Evolutionary conservation across 2,329 filamentous ascomycete species (phyloP).

Genomic region (Gnomoniopsis sp.): DNA sequence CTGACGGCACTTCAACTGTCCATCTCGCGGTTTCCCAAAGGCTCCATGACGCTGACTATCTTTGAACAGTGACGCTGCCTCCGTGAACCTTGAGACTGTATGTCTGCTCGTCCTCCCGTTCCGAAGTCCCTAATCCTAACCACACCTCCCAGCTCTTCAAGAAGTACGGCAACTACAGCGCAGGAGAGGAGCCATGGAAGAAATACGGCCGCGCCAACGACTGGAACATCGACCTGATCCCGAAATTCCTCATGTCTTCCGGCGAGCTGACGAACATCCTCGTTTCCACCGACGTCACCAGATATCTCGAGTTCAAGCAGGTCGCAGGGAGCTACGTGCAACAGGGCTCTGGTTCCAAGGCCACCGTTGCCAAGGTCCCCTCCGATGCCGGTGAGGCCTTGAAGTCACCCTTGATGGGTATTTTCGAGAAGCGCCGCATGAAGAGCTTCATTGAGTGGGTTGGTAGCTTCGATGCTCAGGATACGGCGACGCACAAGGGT

Average conservation of each 20-base stretch:
- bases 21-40: background rate
- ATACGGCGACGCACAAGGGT: constrained; percentile 90
- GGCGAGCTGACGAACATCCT: constrained; percentile 98
- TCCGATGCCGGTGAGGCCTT: constrained; percentile 89
- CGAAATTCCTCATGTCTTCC: constrained; percentile 97
- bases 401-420: constrained; percentile 88
- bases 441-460: constrained; percentile 97
- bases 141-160: constrained; percentile 72
- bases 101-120: constrained; percentile 26
- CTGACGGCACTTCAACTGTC: constrained; percentile 16
- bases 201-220: constrained; percentile 95
- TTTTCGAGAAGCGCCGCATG: constrained; percentile 96
- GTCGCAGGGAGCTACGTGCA: constrained; percentile 96
- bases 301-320: constrained; percentile 89
- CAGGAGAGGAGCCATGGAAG: constrained; percentile 91
- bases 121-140: constrained; percentile 13
- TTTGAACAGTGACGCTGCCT: constrained; percentile 76
- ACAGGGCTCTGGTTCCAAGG: constrained; percentile 76
- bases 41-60: constrained; percentile 9
- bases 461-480: constrained; percentile 76
- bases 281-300: constrained; percentile 87
- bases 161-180: constrained; percentile 80
- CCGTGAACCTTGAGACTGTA: constrained; percentile 93
- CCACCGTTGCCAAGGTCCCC: constrained; percentile 94
- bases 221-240: constrained; percentile 99